Percentiles rank a stretch among this genome's conserved stretches.
Conservation (phyloP, 2,329 filamentous ascomycete genomes). For the Cryphonectria parasitica region DNA sequence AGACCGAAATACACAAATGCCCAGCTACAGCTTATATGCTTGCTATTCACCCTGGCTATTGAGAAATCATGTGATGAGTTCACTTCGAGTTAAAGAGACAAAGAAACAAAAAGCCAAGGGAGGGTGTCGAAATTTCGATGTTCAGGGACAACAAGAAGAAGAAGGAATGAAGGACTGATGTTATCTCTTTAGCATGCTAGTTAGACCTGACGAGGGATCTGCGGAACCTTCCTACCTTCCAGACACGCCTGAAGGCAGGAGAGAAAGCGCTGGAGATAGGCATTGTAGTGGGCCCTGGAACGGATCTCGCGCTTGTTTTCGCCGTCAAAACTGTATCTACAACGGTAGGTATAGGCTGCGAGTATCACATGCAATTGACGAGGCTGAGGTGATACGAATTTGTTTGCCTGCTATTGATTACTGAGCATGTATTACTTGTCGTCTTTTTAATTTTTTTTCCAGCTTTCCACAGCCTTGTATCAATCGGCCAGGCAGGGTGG, state of each 20-base stretch:
- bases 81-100: not conserved
- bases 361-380: not conserved
- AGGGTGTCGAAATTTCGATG: not conserved
- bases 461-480: slow-evolving; percentile 3
- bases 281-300: not conserved
- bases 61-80: not conserved
- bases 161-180: not conserved
- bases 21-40: not conserved
- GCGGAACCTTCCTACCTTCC: not conserved
- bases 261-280: not conserved
- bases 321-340: not conserved
- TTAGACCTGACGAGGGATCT: not conserved
- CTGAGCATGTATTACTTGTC: not conserved
- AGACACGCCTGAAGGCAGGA: not conserved
- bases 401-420: not conserved
- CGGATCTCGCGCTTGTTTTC: not conserved
- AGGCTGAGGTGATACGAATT: not conserved
- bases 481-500: not conserved
- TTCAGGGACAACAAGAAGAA: not conserved
- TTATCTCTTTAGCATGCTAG: not conserved
- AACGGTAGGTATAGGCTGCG: not conserved
- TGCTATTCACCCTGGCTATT: not conserved
- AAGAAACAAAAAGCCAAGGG: not conserved
- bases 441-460: not conserved
- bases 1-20: not conserved